Base-by-base conservation (phyloP, 352 stramenopile genomes). In the Sclerospora graminicola region DNA sequence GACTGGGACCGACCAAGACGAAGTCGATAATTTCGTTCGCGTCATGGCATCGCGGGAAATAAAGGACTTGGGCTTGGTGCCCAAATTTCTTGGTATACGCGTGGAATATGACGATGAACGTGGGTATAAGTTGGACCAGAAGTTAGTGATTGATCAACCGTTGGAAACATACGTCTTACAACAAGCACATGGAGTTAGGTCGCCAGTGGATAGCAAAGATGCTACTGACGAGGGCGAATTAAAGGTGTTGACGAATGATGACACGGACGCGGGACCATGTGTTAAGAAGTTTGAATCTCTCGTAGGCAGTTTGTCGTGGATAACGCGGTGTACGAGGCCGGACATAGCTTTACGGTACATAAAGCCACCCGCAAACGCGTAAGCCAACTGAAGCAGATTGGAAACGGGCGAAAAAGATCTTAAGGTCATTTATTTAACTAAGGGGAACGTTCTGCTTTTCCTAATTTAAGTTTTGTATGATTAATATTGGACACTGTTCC, bases 261-360 rank as follows among this genome's bases (percentile, higher is more conserved):
- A 54, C 5, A 16, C 4, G 23, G 39, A 34, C 2, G 24, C 15
- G 6, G 45, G 14, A 57, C 41, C 19, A 28, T 15, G 34, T 58
- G 0, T 36, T 34, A 19, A 61, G 19, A 16, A 18, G 1, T 68
- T 72, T 35, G 53, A 63, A 36, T 68, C 62, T 0, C 24, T 71
- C 6, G 50, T 69, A 0, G 60, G 57, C 5, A 66, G 45, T 9
- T 36, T 65, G 10, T 33, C 66, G 0, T 73, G 54, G 58, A 31
- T 62, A 4, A 23, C 54, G 5, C n/a, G 62, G 8, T 67, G 46
- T 36, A 69, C 63, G 0, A 30, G 63, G 6, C 51, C 57, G 0
- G 50, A 66, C 41, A 66, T 66, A 16, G 8, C 41, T 2, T 66
- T 49, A 46, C 58, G 0, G 51, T 66, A 8, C 49, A 69, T 28